These are phyloP conservation scores for Lithospermum erythrorhizon DNA, from an alignment of 257 asterid species.

Conservation along the genomic window DNA sequence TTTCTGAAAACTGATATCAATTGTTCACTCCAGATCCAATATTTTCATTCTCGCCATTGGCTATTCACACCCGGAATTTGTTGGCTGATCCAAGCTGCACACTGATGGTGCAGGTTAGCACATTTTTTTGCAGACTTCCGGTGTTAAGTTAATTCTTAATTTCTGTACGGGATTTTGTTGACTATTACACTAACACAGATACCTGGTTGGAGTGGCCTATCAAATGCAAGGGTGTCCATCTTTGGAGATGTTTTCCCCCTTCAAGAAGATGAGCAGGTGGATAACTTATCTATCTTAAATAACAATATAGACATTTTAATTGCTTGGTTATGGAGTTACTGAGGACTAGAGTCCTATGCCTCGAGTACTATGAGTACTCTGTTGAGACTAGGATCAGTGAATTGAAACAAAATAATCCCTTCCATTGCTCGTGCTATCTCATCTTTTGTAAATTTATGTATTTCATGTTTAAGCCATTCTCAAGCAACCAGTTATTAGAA, in stretches of 20 bases:
- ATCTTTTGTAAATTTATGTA: no score
- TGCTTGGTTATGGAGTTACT: not conserved
- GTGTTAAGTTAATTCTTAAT: constrained; percentile 5
- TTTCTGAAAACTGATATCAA: not conserved
- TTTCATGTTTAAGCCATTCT: not conserved
- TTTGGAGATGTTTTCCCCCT: constrained; percentile 94
- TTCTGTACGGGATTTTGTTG: constrained; percentile 14
- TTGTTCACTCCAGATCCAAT: constrained; percentile 64
- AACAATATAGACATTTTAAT: not conserved
- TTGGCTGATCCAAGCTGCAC: constrained; percentile 90
- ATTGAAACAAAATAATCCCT: not conserved
- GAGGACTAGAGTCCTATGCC: not conserved
- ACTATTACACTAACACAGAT: constrained; percentile 32
- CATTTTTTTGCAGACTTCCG: constrained; percentile 6
- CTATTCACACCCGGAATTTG: constrained; percentile 97
- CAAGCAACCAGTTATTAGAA: not conserved
- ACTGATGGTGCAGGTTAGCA: constrained; percentile 79
- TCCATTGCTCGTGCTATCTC: not conserved
- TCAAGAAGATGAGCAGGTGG: constrained; percentile 84
- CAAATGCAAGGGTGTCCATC: constrained; percentile 94
- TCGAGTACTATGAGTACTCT: not conserved
- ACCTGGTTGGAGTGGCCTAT: constrained; percentile 99
- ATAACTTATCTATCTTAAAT: constrained; percentile 10
- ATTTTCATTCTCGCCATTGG: constrained; percentile 90
- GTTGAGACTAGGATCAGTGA: not conserved